Conservation (phyloP, 2,329 filamentous ascomycete species). For the Alternaria sp. region DNA sequence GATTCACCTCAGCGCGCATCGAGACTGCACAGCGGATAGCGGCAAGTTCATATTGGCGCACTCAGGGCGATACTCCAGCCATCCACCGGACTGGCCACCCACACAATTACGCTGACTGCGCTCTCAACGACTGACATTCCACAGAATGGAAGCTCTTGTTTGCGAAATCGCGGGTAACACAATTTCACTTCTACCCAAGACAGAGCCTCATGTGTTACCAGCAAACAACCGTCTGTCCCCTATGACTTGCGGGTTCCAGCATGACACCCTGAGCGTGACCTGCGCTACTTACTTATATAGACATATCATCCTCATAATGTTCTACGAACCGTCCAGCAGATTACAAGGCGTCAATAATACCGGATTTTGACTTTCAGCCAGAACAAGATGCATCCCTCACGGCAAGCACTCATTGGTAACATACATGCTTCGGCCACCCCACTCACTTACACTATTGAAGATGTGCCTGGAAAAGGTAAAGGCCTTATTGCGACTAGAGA, state of each 20-base stretch:
- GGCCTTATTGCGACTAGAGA: slow-evolving; percentile 49
- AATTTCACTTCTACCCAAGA: neutral
- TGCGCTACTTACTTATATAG: neutral
- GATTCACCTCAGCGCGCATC: neutral
- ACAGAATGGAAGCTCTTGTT: neutral
- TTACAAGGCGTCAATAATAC: neutral
- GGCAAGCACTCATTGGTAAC: neutral
- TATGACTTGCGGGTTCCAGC: neutral
- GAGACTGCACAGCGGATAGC: neutral
- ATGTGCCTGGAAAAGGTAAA: slow-evolving; percentile 48
- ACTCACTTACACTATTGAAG: slow-evolving; percentile 3
- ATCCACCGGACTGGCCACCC: neutral
- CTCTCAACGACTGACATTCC: neutral
- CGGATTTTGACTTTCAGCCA: too few species aligned
- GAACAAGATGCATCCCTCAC: neutral
- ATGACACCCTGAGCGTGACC: neutral
- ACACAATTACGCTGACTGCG: neutral
- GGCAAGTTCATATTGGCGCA: neutral
- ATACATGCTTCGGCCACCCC: neutral
- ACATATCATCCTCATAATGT: too few species aligned
- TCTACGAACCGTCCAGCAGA: neutral
- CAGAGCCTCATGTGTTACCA: neutral
- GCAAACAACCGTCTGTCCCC: neutral
- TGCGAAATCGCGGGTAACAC: neutral
- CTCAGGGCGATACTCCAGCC: neutral